Conservation (phyloP, 805 yeast species). For the Torulaspora indica region DNA sequence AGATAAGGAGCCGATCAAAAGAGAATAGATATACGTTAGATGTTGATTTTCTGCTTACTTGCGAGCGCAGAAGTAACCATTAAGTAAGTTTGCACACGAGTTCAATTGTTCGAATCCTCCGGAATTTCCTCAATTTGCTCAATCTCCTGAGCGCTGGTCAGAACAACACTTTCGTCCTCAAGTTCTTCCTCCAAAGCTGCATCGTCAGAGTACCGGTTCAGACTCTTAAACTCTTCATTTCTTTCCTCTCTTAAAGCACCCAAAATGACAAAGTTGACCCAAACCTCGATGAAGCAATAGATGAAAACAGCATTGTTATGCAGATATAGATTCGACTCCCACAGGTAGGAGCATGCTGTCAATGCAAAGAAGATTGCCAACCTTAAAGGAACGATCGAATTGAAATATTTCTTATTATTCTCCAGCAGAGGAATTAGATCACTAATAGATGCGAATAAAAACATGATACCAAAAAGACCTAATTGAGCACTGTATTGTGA, state of each 20-base stretch:
- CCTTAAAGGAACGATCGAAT: constrained; percentile 56
- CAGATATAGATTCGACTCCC: constrained; percentile 40
- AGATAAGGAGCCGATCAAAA: constrained; percentile 4
- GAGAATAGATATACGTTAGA: constrained; percentile 1
- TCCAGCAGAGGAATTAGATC: constrained; percentile 59
- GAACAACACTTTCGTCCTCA: constrained; percentile 5
- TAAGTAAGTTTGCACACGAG: background rate
- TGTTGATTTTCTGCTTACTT: background rate
- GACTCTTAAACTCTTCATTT: constrained; percentile 43
- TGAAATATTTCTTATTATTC: constrained; percentile 46
- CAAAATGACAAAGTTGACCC: constrained; percentile 62
- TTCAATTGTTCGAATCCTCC: background rate
- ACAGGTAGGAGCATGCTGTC: constrained; percentile 47
- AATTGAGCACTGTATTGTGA: constrained; percentile 41
- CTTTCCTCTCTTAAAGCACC: constrained; percentile 63
- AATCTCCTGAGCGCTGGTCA: constrained; percentile 13
- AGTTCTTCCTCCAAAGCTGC: constrained; percentile 11
- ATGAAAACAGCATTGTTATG: constrained; percentile 60
- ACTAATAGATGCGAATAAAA: constrained; percentile 42
- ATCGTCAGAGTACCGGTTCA: constrained; percentile 16
- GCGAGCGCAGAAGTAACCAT: background rate
- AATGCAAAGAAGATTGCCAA: constrained; percentile 46
- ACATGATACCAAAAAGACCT: constrained; percentile 47
- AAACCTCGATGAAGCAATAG: constrained; percentile 59
- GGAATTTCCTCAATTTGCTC: constrained; percentile 8